Conservation (phyloP, 805 yeast genomes). For the Candida orba region DNA sequence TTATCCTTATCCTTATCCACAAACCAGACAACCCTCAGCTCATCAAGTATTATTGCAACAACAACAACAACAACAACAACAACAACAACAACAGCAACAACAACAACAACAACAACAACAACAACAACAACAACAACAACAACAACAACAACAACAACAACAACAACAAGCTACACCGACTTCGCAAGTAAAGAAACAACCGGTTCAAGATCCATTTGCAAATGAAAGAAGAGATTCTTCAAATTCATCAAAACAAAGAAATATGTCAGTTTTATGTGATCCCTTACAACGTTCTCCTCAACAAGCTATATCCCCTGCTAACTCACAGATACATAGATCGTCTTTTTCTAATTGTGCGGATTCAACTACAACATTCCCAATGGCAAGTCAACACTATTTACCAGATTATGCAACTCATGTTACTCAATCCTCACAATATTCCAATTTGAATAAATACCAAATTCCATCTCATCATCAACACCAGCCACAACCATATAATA, state of each 20-base stretch:
- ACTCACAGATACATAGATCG: conserved; percentile 8
- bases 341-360: conserved; percentile 13
- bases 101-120: no score
- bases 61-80: no score
- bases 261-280: conserved; percentile 22
- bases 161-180: not conserved
- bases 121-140: no score
- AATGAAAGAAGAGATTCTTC: conserved; percentile 17
- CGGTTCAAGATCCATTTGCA: conserved; percentile 20
- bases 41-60: conserved; percentile 4
- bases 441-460: no score
- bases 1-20: conserved; percentile 22
- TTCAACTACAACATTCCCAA: conserved; percentile 5
- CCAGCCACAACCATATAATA: not conserved
- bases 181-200: conserved; percentile 5
- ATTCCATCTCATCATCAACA: not conserved
- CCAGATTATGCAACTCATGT: conserved; percentile 15
- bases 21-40: conserved; percentile 4
- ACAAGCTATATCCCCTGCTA: conserved; percentile 11
- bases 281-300: conserved; percentile 19
- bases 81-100: no score
- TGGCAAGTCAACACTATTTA: conserved; percentile 11
- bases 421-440: no score
- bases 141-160: no score
- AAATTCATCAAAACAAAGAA: conserved; percentile 16